Percentiles rank a stretch among this genome's conserved stretches.
These are phyloP conservation scores for Exophiala spinifera DNA, from an alignment of 2,329 filamentous ascomycete species.

Conservation along the genomic window DNA sequence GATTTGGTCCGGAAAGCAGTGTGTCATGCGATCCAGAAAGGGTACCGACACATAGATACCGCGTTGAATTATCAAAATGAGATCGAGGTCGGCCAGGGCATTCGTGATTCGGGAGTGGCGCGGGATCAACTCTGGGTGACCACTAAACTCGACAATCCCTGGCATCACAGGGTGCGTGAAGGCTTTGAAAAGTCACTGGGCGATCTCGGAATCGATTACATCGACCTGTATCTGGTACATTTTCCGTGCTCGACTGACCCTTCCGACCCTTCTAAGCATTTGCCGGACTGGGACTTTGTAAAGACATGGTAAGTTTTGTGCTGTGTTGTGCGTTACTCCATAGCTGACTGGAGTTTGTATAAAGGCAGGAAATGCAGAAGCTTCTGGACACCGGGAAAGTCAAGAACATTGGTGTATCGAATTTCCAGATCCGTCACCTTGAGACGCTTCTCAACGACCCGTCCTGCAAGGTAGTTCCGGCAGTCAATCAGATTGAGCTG, in stretches of 20 bases:
- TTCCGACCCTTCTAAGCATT: slow-evolving; percentile 19
- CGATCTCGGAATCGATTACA: slow-evolving; percentile 62
- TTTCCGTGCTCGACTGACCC: slow-evolving; percentile 35
- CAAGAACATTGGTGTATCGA: slow-evolving; percentile 68
- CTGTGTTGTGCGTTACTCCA: no score
- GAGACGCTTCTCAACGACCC: slow-evolving; percentile 36
- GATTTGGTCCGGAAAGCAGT: slow-evolving; percentile 37
- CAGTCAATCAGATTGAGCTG: slow-evolving; percentile 32
- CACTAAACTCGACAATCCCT: slow-evolving; percentile 73
- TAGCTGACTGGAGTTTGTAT: neutral
- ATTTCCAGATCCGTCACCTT: slow-evolving; percentile 53
- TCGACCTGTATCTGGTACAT: slow-evolving; percentile 62
- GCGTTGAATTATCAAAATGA: slow-evolving; percentile 65
- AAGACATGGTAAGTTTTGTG: slow-evolving; percentile 18
- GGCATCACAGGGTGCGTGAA: slow-evolving; percentile 35
- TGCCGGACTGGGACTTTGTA: slow-evolving; percentile 47
- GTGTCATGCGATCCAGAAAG: slow-evolving; percentile 48
- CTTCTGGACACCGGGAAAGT: slow-evolving; percentile 56
- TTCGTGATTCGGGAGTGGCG: slow-evolving; percentile 71
- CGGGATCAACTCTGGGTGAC: slow-evolving; percentile 79
- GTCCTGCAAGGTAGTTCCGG: slow-evolving; percentile 34
- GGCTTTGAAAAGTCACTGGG: slow-evolving; percentile 56
- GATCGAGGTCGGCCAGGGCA: slow-evolving; percentile 73
- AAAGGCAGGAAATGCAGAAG: slow-evolving; percentile 61
- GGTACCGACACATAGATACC: slow-evolving; percentile 56